phyloP scores from a whole-genome alignment of 1,139 yeast genomes.

The Taphrina flavorubra region DNA sequence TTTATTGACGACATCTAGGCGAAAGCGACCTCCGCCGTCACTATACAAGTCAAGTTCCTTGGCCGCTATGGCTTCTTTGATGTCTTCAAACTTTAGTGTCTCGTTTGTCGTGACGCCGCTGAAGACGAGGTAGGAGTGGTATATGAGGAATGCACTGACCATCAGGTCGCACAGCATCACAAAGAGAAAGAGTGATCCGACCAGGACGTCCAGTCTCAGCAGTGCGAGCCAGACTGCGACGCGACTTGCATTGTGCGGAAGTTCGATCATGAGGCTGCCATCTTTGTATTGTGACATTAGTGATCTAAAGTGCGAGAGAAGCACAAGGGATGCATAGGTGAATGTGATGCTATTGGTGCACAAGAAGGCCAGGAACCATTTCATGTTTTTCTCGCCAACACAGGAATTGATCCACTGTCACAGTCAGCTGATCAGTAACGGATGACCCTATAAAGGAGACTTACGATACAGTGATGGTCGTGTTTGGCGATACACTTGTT shows the following conservation, averaged over 20 bases:
- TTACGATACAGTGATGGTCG: slow-evolving; percentile 78
- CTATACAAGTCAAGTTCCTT: slow-evolving; percentile 51
- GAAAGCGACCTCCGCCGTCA: background rate
- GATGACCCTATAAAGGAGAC: background rate
- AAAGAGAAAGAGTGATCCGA: slow-evolving; percentile 24
- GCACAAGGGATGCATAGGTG: slow-evolving; percentile 61
- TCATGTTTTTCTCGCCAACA: slow-evolving; percentile 76
- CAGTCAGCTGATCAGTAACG: background rate
- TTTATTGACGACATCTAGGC: slow-evolving; percentile 7
- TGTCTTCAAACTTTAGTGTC: slow-evolving; percentile 77
- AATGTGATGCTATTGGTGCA: slow-evolving; percentile 43
- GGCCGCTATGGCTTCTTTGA: slow-evolving; percentile 65
- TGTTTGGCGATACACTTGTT: slow-evolving; percentile 66
- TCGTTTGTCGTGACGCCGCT: slow-evolving; percentile 94
- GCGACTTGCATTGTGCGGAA: background rate
- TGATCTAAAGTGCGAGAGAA: slow-evolving; percentile 50
- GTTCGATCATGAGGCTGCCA: background rate
- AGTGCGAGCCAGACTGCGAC: slow-evolving; percentile 9
- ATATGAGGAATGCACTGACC: slow-evolving; percentile 61
- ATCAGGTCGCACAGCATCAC: slow-evolving; percentile 49
- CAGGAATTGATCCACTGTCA: slow-evolving; percentile 87
- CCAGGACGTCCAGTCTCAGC: slow-evolving; percentile 16
- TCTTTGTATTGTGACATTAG: slow-evolving; percentile 8
- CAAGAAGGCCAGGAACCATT: slow-evolving; percentile 71
- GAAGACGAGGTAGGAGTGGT: slow-evolving; percentile 68